Conservation (phyloP, 345 rosid species). For the Excoecaria cochinchinensis region DNA sequence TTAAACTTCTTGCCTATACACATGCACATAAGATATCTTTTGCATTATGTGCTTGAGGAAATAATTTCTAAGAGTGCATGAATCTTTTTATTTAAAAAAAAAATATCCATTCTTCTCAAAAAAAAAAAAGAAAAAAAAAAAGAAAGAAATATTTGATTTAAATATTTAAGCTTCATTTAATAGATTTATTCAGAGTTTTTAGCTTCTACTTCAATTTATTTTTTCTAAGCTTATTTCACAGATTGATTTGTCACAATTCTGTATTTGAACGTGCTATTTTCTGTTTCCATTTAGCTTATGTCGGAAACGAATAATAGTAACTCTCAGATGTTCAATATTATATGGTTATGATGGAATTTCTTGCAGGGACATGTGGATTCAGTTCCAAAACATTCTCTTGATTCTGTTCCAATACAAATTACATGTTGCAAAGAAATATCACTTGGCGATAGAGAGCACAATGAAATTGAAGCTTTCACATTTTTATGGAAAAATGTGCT, state of each 20-base stretch:
- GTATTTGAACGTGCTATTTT: neutral
- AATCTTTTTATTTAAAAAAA: neutral
- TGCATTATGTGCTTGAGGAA: neutral
- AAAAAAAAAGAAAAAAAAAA: too few relatives aligned
- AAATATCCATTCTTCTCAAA: neutral
- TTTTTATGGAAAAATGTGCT: conserved; percentile 58
- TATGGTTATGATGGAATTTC: neutral
- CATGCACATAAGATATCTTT: neutral
- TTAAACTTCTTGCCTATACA: neutral
- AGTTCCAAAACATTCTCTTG: conserved; percentile 51
- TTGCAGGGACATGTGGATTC: conserved; percentile 67
- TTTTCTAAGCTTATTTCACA: neutral
- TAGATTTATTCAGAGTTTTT: neutral
- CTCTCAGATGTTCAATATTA: neutral
- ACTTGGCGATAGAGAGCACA: conserved; percentile 31
- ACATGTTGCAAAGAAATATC: conserved; percentile 35
- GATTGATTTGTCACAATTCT: neutral
- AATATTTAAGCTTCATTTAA: neutral
- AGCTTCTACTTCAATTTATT: neutral
- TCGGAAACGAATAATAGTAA: neutral
- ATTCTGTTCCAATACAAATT: conserved; percentile 64
- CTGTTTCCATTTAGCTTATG: neutral
- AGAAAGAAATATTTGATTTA: too few relatives aligned
- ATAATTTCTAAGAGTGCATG: neutral
- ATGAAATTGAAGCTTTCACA: conserved; percentile 37